Evolutionary conservation across 2,329 filamentous ascomycete genomes (phyloP), one percentile per base, ranked within the genome.

Genomic region (Shiraia bambusicola): DNA sequence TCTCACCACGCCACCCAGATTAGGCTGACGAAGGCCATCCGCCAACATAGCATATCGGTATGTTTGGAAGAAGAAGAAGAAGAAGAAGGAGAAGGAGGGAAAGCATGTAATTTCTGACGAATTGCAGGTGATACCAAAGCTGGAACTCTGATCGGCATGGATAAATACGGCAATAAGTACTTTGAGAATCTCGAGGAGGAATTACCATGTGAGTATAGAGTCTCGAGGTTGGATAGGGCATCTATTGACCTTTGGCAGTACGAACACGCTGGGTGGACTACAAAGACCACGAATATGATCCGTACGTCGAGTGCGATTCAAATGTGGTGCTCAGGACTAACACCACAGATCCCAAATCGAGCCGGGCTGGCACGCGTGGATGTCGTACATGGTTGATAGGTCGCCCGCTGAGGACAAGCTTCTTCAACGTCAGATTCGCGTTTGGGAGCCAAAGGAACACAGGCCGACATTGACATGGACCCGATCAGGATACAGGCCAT

Each of bases 221-320:
- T 9, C 11, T 11, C 7, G 13, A n/a, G n/a, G 15, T 3, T 35
- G 4, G 5, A 4, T 5, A 11, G 14, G 25, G 31, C 19, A 34
- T 34, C 34, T 34, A 43, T 40, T 54, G 49, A 63, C 47, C 14
- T 12, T 34, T 27, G 14, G 40, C 59, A 93, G 90, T 96, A 62
- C 87, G 92, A 65, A 96, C 90, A 59, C 83, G 91, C 78, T 98
- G 94, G 93, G 88, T 98, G 52, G 91, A 97, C 72, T 98, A 94
- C 79, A 92, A 89, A 75, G 80, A 87, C 71, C 78, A 88, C 61
- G 89, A 97, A 71, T 87, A 79, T 66, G 87, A 93, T 61, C 77
- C 87, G 81, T 87, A 76, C 59, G 81, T 67, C 4, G 4, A 8
- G 8, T 22, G 19, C 19, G 19, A 22, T 22, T 22, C 19, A 5